phyloP scores from a whole-genome alignment of 768 basidiomycete genomes.

The Hypsizygus marmoreus region DNA sequence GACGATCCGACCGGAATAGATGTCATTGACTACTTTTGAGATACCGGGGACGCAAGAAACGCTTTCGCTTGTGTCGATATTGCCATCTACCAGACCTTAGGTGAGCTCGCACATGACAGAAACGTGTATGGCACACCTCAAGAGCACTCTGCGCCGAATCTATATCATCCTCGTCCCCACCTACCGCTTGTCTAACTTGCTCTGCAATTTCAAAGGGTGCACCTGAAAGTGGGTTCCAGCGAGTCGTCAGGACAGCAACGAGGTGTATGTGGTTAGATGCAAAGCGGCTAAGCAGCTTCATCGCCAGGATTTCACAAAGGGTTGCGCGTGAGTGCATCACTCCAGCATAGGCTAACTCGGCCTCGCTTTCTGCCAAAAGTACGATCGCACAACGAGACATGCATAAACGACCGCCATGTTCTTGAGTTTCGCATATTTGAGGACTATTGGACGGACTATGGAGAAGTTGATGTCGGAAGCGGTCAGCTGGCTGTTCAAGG shows the following conservation, averaged over 20 bases:
- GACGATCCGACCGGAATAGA: slow-evolving; percentile 79
- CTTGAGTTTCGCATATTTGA: slow-evolving; percentile 75
- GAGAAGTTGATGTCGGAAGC: slow-evolving; percentile 84
- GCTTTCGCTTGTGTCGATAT: slow-evolving; percentile 83
- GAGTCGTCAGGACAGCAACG: slow-evolving; percentile 74
- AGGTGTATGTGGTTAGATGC: slow-evolving; percentile 76
- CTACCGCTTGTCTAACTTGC: slow-evolving; percentile 60
- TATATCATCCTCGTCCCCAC: slow-evolving; percentile 60
- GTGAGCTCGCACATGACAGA: not conserved
- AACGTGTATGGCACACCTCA: slow-evolving; percentile 57
- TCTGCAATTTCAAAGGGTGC: slow-evolving; percentile 67
- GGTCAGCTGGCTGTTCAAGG: slow-evolving; percentile 63
- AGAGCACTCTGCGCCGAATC: slow-evolving; percentile 80
- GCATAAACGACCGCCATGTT: slow-evolving; percentile 78
- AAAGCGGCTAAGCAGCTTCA: slow-evolving; percentile 80
- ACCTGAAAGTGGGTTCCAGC: slow-evolving; percentile 85
- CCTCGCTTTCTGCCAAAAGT: slow-evolving; percentile 72
- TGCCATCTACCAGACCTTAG: slow-evolving; percentile 61
- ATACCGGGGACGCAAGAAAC: slow-evolving; percentile 80
- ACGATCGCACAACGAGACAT: slow-evolving; percentile 75
- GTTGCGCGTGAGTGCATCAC: slow-evolving; percentile 69
- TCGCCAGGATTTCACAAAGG: slow-evolving; percentile 86
- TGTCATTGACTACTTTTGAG: slow-evolving; percentile 88
- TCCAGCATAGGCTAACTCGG: slow-evolving; percentile 75
- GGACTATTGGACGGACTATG: slow-evolving; percentile 74